These are phyloP conservation scores for Coprinellus micaceus DNA, from an alignment of 768 basidiomycete species.

Conservation along the genomic window DNA sequence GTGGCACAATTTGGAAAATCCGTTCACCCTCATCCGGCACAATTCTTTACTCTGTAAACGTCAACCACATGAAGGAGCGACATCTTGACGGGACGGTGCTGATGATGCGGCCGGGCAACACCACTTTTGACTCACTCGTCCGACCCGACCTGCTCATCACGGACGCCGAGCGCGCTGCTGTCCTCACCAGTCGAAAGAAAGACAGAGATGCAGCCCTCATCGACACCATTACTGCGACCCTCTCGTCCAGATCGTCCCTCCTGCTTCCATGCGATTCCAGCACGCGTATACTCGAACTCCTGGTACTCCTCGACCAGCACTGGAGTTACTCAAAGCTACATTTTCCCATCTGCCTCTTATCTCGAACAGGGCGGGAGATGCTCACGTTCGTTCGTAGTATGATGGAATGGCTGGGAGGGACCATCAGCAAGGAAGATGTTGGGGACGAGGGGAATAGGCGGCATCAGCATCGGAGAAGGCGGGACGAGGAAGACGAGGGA, in stretches of 20 bases:
- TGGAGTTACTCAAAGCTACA: conserved; percentile 87
- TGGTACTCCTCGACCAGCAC: conserved; percentile 93
- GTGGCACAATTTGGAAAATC: conserved; percentile 97
- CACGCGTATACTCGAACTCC: conserved; percentile 91
- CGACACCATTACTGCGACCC: conserved; percentile 84
- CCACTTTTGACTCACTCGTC: conserved; percentile 81
- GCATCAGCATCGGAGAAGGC: conserved; percentile 49
- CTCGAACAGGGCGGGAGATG: conserved; percentile 89
- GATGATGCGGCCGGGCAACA: conserved; percentile 68
- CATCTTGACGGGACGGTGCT: conserved; percentile 94
- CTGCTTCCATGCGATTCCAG: conserved; percentile 92
- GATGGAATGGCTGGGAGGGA: conserved; percentile 99
- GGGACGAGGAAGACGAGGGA: conserved; percentile 73
- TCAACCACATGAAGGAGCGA: conserved; percentile 95
- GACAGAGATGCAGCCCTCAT: conserved; percentile 89
- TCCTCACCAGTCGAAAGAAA: conserved; percentile 82
- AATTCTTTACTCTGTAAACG: conserved; percentile 88
- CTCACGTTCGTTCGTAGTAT: conserved; percentile 89
- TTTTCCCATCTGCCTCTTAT: conserved; percentile 92
- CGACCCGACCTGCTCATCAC: conserved; percentile 93
- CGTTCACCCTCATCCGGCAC: conserved; percentile 97
- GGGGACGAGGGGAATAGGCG: conserved; percentile 68
- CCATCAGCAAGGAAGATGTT: conserved; percentile 88
- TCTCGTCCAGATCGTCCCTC: conserved; percentile 75
- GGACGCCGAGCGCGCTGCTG: conserved; percentile 79